These are phyloP conservation scores for Hortiboletus rubellus DNA, from an alignment of 1,284 basidiomycete species.

Conservation along the genomic window DNA sequence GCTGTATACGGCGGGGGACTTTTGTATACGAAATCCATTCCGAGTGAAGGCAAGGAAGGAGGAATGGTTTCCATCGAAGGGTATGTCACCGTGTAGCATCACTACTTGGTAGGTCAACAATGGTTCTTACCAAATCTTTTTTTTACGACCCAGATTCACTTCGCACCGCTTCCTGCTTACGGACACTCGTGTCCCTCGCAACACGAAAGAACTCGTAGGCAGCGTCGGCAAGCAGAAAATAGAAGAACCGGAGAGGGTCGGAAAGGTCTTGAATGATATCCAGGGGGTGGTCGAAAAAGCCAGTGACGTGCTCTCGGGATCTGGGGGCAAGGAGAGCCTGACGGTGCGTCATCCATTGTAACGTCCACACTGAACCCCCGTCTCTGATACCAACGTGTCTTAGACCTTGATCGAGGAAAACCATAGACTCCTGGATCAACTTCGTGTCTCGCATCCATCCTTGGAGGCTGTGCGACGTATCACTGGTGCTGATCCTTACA, in stretches of 20 bases:
- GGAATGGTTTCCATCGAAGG: constrained; percentile 87
- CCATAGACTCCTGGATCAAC: constrained; percentile 78
- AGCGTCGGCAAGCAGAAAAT: constrained; percentile 76
- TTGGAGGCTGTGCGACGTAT: constrained; percentile 81
- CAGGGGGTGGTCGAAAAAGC: constrained; percentile 85
- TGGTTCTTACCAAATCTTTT: constrained; percentile 21
- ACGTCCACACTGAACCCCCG: not conserved
- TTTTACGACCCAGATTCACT: constrained; percentile 50
- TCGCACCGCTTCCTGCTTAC: constrained; percentile 83
- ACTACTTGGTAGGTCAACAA: constrained; percentile 10
- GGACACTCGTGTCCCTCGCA: constrained; percentile 89
- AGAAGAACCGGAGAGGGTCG: constrained; percentile 79
- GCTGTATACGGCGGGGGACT: constrained; percentile 93
- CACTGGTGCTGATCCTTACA: constrained; percentile 64
- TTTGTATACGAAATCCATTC: constrained; percentile 75
- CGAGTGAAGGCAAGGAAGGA: constrained; percentile 69
- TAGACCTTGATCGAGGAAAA: constrained; percentile 86
- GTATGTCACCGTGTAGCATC: constrained; percentile 46
- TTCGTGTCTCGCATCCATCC: constrained; percentile 93
- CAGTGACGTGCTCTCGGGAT: constrained; percentile 67
- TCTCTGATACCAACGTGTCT: not conserved
- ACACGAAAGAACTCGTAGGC: constrained; percentile 94
- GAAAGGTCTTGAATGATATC: constrained; percentile 72
- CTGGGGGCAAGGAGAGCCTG: constrained; percentile 33
- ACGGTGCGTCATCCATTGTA: constrained; percentile 48